Evolutionary conservation across 177 flowering plant genomes (phyloP).

Genomic region (Vitis hybrid): DNA sequence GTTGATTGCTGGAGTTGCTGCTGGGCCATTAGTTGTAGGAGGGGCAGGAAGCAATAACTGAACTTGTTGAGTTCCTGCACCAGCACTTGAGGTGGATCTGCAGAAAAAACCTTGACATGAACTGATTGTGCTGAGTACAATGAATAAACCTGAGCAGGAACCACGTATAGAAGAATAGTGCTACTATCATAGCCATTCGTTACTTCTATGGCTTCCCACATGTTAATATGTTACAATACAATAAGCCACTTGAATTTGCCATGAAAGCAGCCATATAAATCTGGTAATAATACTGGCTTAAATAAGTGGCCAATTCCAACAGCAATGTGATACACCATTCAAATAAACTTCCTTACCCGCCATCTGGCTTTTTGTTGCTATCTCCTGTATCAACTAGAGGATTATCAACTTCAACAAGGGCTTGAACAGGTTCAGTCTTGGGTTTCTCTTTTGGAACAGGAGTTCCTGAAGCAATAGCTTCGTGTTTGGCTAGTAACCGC

Average conservation of each 20-base stretch:
- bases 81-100: slow-evolving; percentile 33
- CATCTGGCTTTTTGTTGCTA: slow-evolving; percentile 24
- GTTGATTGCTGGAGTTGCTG: slow-evolving; percentile 33
- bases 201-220: no score
- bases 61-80: slow-evolving; percentile 25
- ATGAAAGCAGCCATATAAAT: no score
- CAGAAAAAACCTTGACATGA: slow-evolving; percentile 2
- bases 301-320: no score
- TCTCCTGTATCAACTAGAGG: slow-evolving; percentile 38
- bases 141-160: not conserved
- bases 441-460: slow-evolving; percentile 28
- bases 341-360: slow-evolving; percentile 22
- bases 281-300: no score
- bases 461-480: slow-evolving; percentile 49
- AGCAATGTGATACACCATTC: not conserved
- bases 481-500: slow-evolving; percentile 52
- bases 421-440: slow-evolving; percentile 33
- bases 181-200: no score
- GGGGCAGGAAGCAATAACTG: slow-evolving; percentile 41
- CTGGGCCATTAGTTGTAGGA: slow-evolving; percentile 30
- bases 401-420: slow-evolving; percentile 31
- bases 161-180: no score
- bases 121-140: no score
- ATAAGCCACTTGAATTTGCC: no score
- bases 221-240: no score